Evolutionary conservation across 805 yeast genomes (phyloP), one percentile per base, ranked within the genome.

Genomic region (Brettanomyces bruxellensis): DNA sequence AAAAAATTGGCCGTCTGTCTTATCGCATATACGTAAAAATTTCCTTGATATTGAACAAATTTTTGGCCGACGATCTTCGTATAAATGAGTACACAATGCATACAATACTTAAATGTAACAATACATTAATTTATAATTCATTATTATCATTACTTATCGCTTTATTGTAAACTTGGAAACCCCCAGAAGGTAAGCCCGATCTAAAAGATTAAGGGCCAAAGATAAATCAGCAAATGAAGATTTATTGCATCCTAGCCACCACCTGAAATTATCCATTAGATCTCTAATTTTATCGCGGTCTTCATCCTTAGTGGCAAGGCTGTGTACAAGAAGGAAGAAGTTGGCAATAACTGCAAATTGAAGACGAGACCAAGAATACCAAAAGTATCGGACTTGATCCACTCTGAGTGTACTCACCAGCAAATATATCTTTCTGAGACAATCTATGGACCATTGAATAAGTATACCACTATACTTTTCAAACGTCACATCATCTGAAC

Each of bases 291-390:
- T 28, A 8, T 13, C 18, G 2, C 30, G 38, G n/a, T 38, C 42
- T 8, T 38, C 35, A 14, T 23, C 25, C 3, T 23, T 35, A 6
- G 23, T 28, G 8, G 44, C 43, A 8, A 39, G 18, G n/a, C 24
- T 25, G 23, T 45, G 35, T 11, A 45, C 34, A n/a, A 45, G 25
- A 8, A 45, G 23, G n/a, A 41, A 41, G 40, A 41, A 45, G 34
- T 38, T 42, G 11, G 45, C 22, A 24, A 42, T 32, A 11, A 34
- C 12, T 9, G 48, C 48, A 41, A 45, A 45, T 22, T 42, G 34
- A 7, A 45, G 25, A 11, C 48, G 30, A 18, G 48, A 45, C 48
- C 48, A 45, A 6, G 48, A 41, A 25, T 45, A 45, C 48, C 48
- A 45, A 25, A 45, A 45, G 25, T 25, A 41, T 22, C 42, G 45